Conservation (phyloP, 2,329 filamentous ascomycete genomes). For the Sphaceloma murrayae region DNA sequence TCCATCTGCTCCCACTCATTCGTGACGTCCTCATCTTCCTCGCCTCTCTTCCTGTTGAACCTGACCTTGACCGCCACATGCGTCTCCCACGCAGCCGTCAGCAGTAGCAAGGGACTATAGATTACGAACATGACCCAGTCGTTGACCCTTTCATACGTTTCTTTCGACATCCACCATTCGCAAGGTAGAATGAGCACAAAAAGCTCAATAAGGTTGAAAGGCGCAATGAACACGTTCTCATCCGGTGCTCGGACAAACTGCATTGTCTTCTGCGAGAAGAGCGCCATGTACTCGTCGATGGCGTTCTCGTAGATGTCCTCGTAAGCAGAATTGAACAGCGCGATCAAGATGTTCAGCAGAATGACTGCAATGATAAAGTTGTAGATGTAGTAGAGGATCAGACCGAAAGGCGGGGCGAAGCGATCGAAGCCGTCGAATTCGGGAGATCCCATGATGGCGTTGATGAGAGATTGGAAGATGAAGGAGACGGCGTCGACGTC, state of each 20-base stretch:
- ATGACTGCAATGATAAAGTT: conserved; percentile 95
- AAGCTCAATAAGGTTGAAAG: conserved; percentile 89
- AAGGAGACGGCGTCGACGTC: conserved; percentile 53
- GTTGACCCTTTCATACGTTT: conserved; percentile 69
- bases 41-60: conserved; percentile 65
- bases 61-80: conserved; percentile 56
- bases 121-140: conserved; percentile 77
- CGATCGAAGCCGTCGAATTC: conserved; percentile 83
- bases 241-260: conserved; percentile 94
- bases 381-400: conserved; percentile 95
- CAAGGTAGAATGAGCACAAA: conserved; percentile 67
- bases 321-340: conserved; percentile 93
- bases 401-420: conserved; percentile 85
- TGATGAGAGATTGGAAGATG: conserved; percentile 73
- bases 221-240: conserved; percentile 95
- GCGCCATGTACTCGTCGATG: conserved; percentile 86
- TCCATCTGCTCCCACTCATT: conserved; percentile 90
- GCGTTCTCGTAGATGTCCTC: conserved; percentile 90
- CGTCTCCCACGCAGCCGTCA: conserved; percentile 52
- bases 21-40: conserved; percentile 77
- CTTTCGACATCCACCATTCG: conserved; percentile 88
- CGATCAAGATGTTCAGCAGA: conserved; percentile 90
- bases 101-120: conserved; percentile 72
- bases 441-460: conserved; percentile 82
- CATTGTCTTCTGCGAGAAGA: conserved; percentile 91